Conservation (phyloP, 1,139 yeast species). For the Candida sojae region DNA sequence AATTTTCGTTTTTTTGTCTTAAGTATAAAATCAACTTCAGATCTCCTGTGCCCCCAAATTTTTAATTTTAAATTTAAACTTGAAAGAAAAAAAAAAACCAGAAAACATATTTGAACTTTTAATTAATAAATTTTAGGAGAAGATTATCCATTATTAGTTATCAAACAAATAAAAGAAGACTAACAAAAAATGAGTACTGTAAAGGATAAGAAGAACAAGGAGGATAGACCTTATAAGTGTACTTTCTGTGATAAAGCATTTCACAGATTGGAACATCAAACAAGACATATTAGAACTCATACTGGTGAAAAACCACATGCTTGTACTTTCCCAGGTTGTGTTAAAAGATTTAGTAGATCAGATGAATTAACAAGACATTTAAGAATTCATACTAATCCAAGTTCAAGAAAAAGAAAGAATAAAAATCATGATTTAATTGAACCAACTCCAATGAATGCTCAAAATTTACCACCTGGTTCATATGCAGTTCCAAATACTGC, state of each 20-base stretch:
- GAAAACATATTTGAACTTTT: no score
- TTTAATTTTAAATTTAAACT: no score
- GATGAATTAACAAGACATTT: constrained; percentile 92
- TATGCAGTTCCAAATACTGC: constrained; percentile 12
- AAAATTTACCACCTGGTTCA: constrained; percentile 7
- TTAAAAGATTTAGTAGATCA: constrained; percentile 79
- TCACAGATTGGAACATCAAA: constrained; percentile 90
- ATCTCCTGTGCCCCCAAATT: not conserved
- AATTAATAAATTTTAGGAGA: no score
- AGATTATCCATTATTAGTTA: no score
- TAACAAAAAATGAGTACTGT: not conserved
- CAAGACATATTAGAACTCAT: constrained; percentile 91
- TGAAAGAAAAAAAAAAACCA: not conserved
- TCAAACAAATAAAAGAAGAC: not conserved
- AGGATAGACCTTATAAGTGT: constrained; percentile 76
- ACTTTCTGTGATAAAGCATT: constrained; percentile 91
- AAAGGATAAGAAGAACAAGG: constrained; percentile 4
- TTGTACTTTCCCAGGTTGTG: constrained; percentile 85
- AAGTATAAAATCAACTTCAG: constrained; percentile 1
- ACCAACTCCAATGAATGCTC: constrained; percentile 8
- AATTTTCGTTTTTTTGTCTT: no score
- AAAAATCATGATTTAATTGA: constrained; percentile 7
- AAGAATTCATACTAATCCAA: constrained; percentile 83
- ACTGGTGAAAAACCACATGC: constrained; percentile 95
- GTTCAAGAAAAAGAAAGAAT: constrained; percentile 52